A percentile compares a stretch with the other conserved stretches of the same genome.
Conservation (phyloP, 139 green algal genomes). For the Coelastrella sp. region DNA sequence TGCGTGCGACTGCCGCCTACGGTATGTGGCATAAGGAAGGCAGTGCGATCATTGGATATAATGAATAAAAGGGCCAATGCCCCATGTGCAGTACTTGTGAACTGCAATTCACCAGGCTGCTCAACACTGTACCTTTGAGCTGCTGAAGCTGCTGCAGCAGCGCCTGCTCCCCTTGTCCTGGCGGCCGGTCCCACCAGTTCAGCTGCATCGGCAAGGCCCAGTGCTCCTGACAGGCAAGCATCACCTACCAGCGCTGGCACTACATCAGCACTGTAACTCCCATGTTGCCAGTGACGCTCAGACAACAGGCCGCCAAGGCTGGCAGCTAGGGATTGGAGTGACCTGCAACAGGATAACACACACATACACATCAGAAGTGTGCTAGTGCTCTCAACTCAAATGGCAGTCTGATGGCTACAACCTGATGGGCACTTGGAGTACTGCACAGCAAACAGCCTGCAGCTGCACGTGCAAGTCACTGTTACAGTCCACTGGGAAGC, state of each 20-base stretch:
- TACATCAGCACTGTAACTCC: conserved; percentile 56
- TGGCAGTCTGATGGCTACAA: background rate
- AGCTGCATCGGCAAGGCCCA: background rate
- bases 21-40: too few species aligned
- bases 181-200: background rate
- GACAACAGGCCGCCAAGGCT: conserved; percentile 47
- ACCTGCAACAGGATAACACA: background rate
- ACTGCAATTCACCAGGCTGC: too few species aligned
- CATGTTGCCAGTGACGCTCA: conserved; percentile 56
- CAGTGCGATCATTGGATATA: too few species aligned
- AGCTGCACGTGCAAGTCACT: too few species aligned
- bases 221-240: conserved; percentile 21
- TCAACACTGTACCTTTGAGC: background rate
- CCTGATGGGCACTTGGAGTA: background rate
- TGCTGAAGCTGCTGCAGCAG: background rate
- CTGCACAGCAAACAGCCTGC: too few species aligned
- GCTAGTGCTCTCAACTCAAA: background rate
- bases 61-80: too few species aligned
- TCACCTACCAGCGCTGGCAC: conserved; percentile 55
- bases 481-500: too few species aligned
- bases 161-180: background rate
- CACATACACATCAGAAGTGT: too few species aligned
- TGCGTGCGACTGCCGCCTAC: too few species aligned
- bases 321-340: conserved; percentile 48
- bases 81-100: too few species aligned